These are phyloP conservation scores for Aspergillus sclerotialis DNA, from an alignment of 2,329 filamentous ascomycete genomes.

Conservation along the genomic window DNA sequence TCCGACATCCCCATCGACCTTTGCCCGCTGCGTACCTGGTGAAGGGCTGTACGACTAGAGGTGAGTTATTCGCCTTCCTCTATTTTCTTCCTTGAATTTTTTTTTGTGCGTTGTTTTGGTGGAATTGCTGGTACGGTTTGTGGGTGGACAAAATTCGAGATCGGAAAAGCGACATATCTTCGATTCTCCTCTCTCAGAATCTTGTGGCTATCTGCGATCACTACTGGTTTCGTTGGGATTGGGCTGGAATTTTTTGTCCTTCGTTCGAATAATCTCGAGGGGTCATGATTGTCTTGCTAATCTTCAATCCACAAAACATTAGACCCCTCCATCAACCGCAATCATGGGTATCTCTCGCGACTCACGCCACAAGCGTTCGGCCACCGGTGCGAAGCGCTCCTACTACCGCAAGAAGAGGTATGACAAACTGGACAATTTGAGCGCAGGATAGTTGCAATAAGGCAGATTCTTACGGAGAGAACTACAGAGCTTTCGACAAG, in stretches of 20 bases:
- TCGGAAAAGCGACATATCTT: too few species aligned
- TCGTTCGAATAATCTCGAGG: not conserved
- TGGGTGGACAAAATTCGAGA: not conserved
- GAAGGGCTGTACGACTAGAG: conserved; percentile 40
- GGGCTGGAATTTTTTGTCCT: not conserved
- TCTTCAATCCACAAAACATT: conserved; percentile 6
- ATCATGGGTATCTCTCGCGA: conserved; percentile 99
- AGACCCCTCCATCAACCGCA: conserved; percentile 58
- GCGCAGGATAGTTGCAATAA: conserved; percentile 1
- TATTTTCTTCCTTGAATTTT: conserved; percentile 10
- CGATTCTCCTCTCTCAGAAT: conserved; percentile 1
- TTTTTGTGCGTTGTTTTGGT: conserved; percentile 9
- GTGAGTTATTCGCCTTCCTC: conserved; percentile 30
- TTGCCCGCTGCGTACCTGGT: conserved; percentile 37
- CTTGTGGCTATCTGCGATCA: not conserved
- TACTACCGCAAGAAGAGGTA: conserved; percentile 67
- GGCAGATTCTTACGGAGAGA: conserved; percentile 52
- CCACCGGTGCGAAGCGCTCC: conserved; percentile 95
- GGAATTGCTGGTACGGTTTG: not conserved
- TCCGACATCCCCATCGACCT: conserved; percentile 34
- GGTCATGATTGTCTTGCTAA: conserved; percentile 5
- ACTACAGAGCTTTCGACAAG: conserved; percentile 99
- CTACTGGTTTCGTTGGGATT: not conserved
- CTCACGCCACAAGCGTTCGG: conserved; percentile 99
- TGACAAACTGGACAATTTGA: conserved; percentile 39